Evolutionary conservation across 306 rosid genomes (phyloP).

Genomic region (Trifolium repens): DNA sequence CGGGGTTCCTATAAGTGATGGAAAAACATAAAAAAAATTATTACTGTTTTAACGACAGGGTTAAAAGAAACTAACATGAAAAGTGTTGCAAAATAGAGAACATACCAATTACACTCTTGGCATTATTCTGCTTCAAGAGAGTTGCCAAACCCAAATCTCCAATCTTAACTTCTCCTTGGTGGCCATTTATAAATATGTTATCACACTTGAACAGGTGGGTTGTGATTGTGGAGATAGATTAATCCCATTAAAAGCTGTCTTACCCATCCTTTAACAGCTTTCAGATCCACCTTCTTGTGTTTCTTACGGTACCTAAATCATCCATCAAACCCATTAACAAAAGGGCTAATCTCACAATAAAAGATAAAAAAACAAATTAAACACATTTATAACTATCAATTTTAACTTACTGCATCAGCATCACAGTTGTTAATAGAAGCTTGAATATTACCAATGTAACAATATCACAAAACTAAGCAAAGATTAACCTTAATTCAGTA

Average conservation of each 20-base stretch:
- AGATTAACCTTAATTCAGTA: too few species aligned
- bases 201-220: slow-evolving; percentile 62
- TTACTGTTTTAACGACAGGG: background rate
- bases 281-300: slow-evolving; percentile 52
- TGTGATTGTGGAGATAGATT: slow-evolving; percentile 53
- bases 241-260: slow-evolving; percentile 53
- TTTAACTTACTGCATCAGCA: too few species aligned
- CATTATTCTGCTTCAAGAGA: slow-evolving; percentile 47
- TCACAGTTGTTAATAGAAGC: too few species aligned
- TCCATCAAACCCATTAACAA: slow-evolving; percentile 35
- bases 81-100: background rate
- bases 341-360: slow-evolving; percentile 19
- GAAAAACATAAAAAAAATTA: too few species aligned
- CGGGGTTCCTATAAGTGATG: slow-evolving; percentile 64
- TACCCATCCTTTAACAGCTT: slow-evolving; percentile 55
- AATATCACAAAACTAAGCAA: too few species aligned
- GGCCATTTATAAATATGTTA: slow-evolving; percentile 62
- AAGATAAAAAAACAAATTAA: slow-evolving; percentile 15
- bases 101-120: slow-evolving; percentile 52
- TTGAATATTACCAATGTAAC: too few species aligned
- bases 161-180: slow-evolving; percentile 60
- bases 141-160: slow-evolving; percentile 61
- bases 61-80: background rate
- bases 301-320: slow-evolving; percentile 52
- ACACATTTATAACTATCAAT: slow-evolving; percentile 20